phyloP scores from a whole-genome alignment of 2,329 filamentous ascomycete genomes.

The Piedraia hortae region DNA sequence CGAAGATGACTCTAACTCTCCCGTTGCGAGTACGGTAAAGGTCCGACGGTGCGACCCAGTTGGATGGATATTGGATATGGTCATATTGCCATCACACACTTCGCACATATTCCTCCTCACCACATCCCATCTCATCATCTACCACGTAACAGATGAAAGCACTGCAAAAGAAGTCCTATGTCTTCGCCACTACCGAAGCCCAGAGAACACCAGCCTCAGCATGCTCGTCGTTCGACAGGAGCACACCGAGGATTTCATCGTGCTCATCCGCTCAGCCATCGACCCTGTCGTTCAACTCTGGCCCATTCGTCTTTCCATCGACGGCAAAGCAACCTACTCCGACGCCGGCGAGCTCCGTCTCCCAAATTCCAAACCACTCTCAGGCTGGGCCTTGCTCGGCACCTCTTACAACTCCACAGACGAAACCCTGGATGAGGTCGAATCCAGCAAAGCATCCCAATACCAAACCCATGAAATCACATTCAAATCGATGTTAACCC shows the following conservation, averaged over 20 bases:
- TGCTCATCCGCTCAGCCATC: constrained; percentile 4
- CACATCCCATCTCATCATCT: constrained; percentile 20
- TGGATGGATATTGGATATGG: constrained; percentile 30
- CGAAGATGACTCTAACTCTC: constrained; percentile 4
- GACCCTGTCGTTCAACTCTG: constrained; percentile 10
- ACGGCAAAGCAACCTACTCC: too few species aligned
- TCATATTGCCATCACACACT: constrained; percentile 19
- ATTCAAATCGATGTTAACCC: too few species aligned
- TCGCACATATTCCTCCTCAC: constrained; percentile 33
- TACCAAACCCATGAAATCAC: too few species aligned
- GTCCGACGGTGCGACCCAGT: constrained; percentile 8
- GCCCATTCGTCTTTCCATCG: too few species aligned
- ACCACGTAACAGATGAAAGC: constrained; percentile 6
- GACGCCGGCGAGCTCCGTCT: too few species aligned
- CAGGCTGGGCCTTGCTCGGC: too few species aligned
- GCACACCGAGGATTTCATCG: constrained; percentile 6
- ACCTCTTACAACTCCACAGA: too few species aligned
- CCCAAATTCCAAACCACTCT: too few species aligned
- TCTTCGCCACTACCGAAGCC: constrained; percentile 28
- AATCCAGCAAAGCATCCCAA: too few species aligned
- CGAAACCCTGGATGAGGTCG: too few species aligned
- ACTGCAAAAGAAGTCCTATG: constrained; percentile 16
- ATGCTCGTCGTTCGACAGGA: too few species aligned
- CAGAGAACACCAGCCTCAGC: too few species aligned
- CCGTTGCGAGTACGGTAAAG: constrained; percentile 7